A percentile compares a stretch with the other conserved stretches of the same genome.
phyloP scores from a whole-genome alignment of 768 basidiomycete species.

The Rhodotorula sphaerocarpa region DNA sequence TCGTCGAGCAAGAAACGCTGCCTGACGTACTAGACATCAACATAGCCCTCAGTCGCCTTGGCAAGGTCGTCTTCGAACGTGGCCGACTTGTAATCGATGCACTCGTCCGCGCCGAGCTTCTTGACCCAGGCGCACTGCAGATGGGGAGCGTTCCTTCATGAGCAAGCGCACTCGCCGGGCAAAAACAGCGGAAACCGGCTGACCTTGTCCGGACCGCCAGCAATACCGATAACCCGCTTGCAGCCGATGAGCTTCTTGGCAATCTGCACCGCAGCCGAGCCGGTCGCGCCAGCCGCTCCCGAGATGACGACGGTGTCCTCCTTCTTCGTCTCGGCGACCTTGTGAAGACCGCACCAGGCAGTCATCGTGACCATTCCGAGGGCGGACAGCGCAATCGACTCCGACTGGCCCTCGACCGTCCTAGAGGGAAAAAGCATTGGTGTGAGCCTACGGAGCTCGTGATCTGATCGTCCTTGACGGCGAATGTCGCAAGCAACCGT shows the following conservation, averaged over 20 bases:
- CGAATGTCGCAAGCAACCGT: no score
- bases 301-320: conserved; percentile 39
- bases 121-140: conserved; percentile 41
- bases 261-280: conserved; percentile 35
- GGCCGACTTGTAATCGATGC: conserved; percentile 42
- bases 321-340: conserved; percentile 36
- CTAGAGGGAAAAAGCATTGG: not conserved
- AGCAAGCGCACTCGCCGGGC: not conserved
- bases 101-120: conserved; percentile 41
- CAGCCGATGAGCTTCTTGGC: conserved; percentile 41
- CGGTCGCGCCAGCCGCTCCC: conserved; percentile 41
- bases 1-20: not conserved
- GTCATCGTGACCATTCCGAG: conserved; percentile 25
- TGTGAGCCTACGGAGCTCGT: no score
- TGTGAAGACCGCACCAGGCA: conserved; percentile 38
- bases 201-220: conserved; percentile 39
- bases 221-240: conserved; percentile 41
- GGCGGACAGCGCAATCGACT: conserved; percentile 3
- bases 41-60: conserved; percentile 18
- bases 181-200: not conserved
- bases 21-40: conserved; percentile 19
- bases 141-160: no score
- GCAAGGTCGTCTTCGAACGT: conserved; percentile 33
- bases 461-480: no score
- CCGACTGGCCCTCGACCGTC: not conserved